Base-by-base conservation (phyloP, 768 basidiomycete species). In the Lactarius vividus region DNA sequence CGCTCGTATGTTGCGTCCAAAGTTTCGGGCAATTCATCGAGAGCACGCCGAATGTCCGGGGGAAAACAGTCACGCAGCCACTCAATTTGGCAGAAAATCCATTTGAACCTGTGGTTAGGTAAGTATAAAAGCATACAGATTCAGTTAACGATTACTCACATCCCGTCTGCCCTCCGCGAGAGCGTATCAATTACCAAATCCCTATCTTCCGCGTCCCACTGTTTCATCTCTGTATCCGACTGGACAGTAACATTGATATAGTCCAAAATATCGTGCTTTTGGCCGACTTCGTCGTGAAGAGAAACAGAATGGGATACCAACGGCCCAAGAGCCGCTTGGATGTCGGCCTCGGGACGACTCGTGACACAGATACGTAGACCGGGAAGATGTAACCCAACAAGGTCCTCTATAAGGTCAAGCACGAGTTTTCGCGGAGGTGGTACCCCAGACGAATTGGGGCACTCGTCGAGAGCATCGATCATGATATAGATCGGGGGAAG, bases 381-480 rank as follows among this genome's bases (percentile, higher is more conserved):
- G 2, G 57, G 16, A 31, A 33, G 8, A 2, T 40, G 10, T 5
- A 35, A 20, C 15, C 10, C 10, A 4, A 54, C 49, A 15, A 64
- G 44, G 6, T 59, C 63, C 10, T 28, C 18, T 2, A 64, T 3
- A 1, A 64, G 18, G 2, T 37, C 31, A 23, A 65, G 31, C 2
- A 60, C 64, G 18, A 35, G 3, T 37, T 56, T 49, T 0, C 64
- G 59, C 0, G 52, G 10, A 4, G 64, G 35, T 8, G 39, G 42
- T 4, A 1, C 44, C 10, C 64, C 64, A 1, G 26, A 11, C 0
- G 3, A 18, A n/a, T 64, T 23, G 2, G 64, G 64, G 18, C 64
- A 65, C 28, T 65, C 64, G 15, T 65, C 64, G 4, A 65, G 53
- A 10, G 39, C 64, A 16, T 65, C 64, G 6, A 65, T n/a, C 1